Base-by-base conservation (phyloP, 495 filamentous ascomycete species). In the Aspergillus incahuasiensis region DNA sequence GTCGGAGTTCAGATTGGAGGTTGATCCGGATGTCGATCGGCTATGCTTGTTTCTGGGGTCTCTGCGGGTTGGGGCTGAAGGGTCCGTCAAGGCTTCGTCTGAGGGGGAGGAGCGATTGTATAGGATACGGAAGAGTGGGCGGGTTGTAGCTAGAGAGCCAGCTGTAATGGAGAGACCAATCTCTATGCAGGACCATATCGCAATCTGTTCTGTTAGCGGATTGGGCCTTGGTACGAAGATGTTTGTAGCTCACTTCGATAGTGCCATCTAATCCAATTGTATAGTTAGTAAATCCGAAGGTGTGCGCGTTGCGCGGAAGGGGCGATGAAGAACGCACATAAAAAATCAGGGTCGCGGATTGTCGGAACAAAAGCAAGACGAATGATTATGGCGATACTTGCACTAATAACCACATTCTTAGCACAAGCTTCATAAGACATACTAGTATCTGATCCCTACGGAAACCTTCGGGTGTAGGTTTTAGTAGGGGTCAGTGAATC, bases 181-280 rank as follows among this genome's bases (percentile, higher is more conserved):
- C 48, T 70, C 65, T 34, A 66, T 52, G 15, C 42, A 56, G 44
- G 59, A 60, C 64, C 64, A 68, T 25, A 70, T 61, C 19, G 57
- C 61, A 15, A 67, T 59, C 19, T 52, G 30, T 18, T 49, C 19
- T 32, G 46, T 49, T 35, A 39, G 30, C 13, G 9, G 30, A 1
- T 1, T 43, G 6, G 32, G 4, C 32, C 11, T 34, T 40, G 11
- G 16, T 8, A 24, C 21, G 22, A 39, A 6, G 19, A 22, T 9
- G 34, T 19, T 42, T 22, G 8, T 3, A 28, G 42, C 30, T n/a
- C 42, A 40, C 19, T 32, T 56, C 15, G 18, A 49, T 38, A 19
- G 56, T 58, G 22, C 43, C 50, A 24, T 58, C 56, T 58, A 15
- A 5, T 13, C 20, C 3, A 13, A 6, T 19, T 32, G 13, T 1